Base-by-base conservation (phyloP, 148 eudicot species). In the Nyssa sinensis region DNA sequence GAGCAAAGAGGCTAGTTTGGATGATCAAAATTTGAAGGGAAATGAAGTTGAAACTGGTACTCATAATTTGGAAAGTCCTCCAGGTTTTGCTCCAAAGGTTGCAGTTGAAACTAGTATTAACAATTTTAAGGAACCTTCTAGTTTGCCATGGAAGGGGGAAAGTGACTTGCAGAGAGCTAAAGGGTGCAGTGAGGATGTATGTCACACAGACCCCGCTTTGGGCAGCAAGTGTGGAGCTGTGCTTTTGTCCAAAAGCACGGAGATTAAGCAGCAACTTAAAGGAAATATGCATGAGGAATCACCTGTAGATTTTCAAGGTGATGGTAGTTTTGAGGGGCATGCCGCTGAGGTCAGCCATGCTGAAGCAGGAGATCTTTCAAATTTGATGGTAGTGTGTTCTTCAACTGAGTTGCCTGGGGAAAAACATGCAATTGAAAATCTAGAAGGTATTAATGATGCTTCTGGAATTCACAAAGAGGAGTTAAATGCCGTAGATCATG, bases 121-220 rank as follows among this genome's bases (percentile, higher is more conserved):
- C 62, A 72, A 19, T 39, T 64, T 77, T 37, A 76, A 47, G 31
- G 71, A 68, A 35, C 72, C 79, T 37, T 39, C 72, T 21, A 67
- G 72, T 72, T 64, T 58, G 41, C 66, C 78, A 29, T 23, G 3
- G 33, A 70, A 47, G 33, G 81, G 35, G 47, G 80, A 76, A 7
- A 13, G 71, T 33, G 66, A 68, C 72, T 39, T 69, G 74, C 73
- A 78, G 32, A 29, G 62, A 25, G 53, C 64, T 47, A 75, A 83
- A 71, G 80, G 67, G 73, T 78, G 74, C 78, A 74, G 35, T 5
- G 76, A 67, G 60, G 79, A 69, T 64, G 58, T 63, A 13, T 73
- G 66, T 60, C 28, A 12, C 24, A 66, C 60, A 31, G 76, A 77
- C 28, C 55, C 32, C 75, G 72, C 61, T 44, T 6, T 44, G 51